These are phyloP conservation scores for Cyphellophora europaea DNA, from an alignment of 2,329 filamentous ascomycete genomes.

Conservation along the genomic window DNA sequence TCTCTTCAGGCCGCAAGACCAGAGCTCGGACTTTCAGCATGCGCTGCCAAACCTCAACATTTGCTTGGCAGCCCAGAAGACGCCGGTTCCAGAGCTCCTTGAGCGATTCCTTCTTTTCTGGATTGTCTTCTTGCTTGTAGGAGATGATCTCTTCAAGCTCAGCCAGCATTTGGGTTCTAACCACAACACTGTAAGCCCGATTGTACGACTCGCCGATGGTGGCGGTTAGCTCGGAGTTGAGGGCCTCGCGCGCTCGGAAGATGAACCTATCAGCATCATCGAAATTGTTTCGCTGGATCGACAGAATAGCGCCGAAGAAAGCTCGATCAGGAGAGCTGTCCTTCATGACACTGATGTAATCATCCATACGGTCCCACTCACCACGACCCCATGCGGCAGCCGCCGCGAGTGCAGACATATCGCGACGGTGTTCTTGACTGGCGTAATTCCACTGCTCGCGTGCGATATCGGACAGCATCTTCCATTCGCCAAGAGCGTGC, in stretches of 20 bases:
- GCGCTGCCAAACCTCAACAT: slow-evolving; percentile 96
- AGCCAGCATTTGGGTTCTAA: slow-evolving; percentile 96
- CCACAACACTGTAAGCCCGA: slow-evolving; percentile 92
- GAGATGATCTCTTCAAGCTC: slow-evolving; percentile 96
- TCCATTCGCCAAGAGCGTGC: slow-evolving; percentile 96
- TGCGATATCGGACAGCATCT: slow-evolving; percentile 76
- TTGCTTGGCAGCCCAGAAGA: slow-evolving; percentile 87
- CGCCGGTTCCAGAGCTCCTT: slow-evolving; percentile 92
- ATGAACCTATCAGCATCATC: slow-evolving; percentile 83
- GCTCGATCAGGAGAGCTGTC: slow-evolving; percentile 84
- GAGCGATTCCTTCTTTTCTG: slow-evolving; percentile 82
- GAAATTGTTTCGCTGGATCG: slow-evolving; percentile 92
- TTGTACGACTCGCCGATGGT: slow-evolving; percentile 98
- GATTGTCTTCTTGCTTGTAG: slow-evolving; percentile 80
- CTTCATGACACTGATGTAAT: slow-evolving; percentile 92
- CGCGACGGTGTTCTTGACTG: slow-evolving; percentile 73
- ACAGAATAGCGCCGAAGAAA: slow-evolving; percentile 94
- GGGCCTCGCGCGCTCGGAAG: slow-evolving; percentile 79
- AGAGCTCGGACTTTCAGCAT: slow-evolving; percentile 93
- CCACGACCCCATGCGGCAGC: slow-evolving; percentile 93
- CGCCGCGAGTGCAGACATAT: slow-evolving; percentile 87
- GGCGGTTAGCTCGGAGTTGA: slow-evolving; percentile 92
- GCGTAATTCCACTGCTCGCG: slow-evolving; percentile 93
- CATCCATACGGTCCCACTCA: slow-evolving; percentile 98
- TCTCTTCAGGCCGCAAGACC: slow-evolving; percentile 84